These are phyloP conservation scores for Chaetomium sp. DNA, from an alignment of 2,329 filamentous ascomycete species.

Conservation along the genomic window DNA sequence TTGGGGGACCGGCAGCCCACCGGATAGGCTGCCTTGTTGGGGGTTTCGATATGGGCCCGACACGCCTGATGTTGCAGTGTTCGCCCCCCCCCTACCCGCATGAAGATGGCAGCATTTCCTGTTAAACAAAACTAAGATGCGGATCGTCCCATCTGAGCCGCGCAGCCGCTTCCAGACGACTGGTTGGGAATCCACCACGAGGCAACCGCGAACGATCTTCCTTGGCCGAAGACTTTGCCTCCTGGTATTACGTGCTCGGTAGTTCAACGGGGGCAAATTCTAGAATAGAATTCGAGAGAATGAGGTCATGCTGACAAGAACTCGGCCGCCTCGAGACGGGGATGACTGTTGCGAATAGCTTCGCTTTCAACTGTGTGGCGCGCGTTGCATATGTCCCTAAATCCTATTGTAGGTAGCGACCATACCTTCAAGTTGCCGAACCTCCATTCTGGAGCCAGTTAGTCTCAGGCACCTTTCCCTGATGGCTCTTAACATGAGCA, in stretches of 20 bases:
- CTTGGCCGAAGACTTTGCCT: constrained; percentile 21
- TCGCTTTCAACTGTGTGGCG: neutral
- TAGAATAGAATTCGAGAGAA: constrained; percentile 1
- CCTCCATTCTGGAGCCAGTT: too few species aligned
- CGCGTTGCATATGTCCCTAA: neutral
- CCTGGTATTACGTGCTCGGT: neutral
- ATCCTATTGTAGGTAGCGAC: neutral
- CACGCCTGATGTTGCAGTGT: constrained; percentile 8
- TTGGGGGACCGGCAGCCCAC: neutral
- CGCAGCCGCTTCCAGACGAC: constrained; percentile 24
- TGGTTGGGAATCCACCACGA: constrained; percentile 28
- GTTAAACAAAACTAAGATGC: neutral
- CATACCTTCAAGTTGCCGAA: too few species aligned
- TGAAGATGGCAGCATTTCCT: neutral
- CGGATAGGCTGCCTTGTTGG: neutral
- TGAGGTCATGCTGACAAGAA: constrained; percentile 18
- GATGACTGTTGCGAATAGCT: constrained; percentile 19
- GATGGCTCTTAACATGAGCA: neutral
- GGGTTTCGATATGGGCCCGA: neutral
- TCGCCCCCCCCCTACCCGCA: neutral
- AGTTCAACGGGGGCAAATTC: neutral
- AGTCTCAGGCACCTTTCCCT: neutral
- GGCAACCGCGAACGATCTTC: constrained; percentile 23
- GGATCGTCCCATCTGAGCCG: constrained; percentile 22
- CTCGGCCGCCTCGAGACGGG: neutral